These are phyloP conservation scores for Auxenochlorella pyrenoidosa DNA, from an alignment of 139 green algal species.

Conservation along the genomic window DNA sequence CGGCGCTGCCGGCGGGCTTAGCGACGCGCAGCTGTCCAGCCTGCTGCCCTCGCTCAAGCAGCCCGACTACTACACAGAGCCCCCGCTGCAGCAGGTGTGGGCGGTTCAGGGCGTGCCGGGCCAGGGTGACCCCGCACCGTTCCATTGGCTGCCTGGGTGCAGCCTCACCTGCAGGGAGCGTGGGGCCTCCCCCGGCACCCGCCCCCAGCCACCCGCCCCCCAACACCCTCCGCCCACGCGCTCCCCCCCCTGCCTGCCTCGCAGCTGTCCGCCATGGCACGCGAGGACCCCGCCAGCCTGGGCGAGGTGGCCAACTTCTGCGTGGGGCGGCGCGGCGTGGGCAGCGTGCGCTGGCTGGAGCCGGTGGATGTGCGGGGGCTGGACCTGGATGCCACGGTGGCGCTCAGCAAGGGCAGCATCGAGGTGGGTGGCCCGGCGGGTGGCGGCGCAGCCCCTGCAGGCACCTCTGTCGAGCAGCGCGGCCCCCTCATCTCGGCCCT, in stretches of 20 bases:
- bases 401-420: constrained; percentile 58
- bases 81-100: constrained; percentile 44
- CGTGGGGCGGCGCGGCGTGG: constrained; percentile 70
- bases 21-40: constrained; percentile 32
- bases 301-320: constrained; percentile 72
- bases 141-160: no score
- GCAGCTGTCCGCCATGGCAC: constrained; percentile 72
- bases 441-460: no score
- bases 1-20: constrained; percentile 21
- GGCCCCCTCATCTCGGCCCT: no score
- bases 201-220: background rate
- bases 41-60: constrained; percentile 44
- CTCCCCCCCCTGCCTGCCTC: no score
- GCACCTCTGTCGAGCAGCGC: no score
- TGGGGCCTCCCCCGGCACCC: no score
- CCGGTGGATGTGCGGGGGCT: constrained; percentile 82
- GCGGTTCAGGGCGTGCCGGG: no score
- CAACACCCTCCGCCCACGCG: background rate
- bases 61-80: constrained; percentile 73
- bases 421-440: no score
- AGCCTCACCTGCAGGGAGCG: no score
- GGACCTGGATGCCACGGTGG: constrained; percentile 76
- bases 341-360: constrained; percentile 81
- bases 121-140: no score
- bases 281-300: constrained; percentile 59